phyloP scores from a whole-genome alignment of 1,284 basidiomycete species.

The Butyriboletus appendiculatus region DNA sequence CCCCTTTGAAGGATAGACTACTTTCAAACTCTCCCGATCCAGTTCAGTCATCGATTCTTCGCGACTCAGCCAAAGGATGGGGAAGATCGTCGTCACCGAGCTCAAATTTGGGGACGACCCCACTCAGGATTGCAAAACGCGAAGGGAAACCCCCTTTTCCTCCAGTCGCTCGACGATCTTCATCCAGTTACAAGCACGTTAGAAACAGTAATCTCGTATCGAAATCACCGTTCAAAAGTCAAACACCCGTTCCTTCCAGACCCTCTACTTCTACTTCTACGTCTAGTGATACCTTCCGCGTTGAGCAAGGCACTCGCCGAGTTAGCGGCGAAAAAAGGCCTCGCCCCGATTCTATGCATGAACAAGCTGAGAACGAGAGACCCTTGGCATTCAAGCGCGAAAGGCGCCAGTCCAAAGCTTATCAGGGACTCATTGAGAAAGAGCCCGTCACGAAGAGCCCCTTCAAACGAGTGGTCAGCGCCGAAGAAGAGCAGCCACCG shows the following conservation, averaged over 20 bases:
- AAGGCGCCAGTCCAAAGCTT: conserved; percentile 73
- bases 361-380: conserved; percentile 68
- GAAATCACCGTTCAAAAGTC: conserved; percentile 86
- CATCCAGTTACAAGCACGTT: conserved; percentile 82
- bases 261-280: conserved; percentile 36
- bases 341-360: conserved; percentile 63
- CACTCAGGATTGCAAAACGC: conserved; percentile 72
- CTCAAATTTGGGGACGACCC: conserved; percentile 51
- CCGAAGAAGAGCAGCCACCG: conserved; percentile 28
- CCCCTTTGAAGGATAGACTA: conserved; percentile 46
- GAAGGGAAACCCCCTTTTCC: conserved; percentile 47
- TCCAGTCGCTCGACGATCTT: conserved; percentile 68
- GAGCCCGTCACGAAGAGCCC: conserved; percentile 86
- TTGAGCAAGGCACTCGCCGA: conserved; percentile 43
- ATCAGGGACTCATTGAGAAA: conserved; percentile 72
- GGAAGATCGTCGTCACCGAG: conserved; percentile 40
- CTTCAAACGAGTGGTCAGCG: conserved; percentile 50
- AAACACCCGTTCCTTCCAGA: conserved; percentile 49
- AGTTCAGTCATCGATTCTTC: conserved; percentile 59
- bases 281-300: conserved; percentile 3
- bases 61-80: conserved; percentile 60
- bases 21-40: conserved; percentile 65
- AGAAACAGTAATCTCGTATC: conserved; percentile 82
- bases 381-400: conserved; percentile 72
- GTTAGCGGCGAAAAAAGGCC: conserved; percentile 76